A percentile compares a stretch with the other conserved stretches of the same genome.
Evolutionary conservation across 2,329 filamentous ascomycete species (phyloP).

Genomic region (Aureobasidium zeae): DNA sequence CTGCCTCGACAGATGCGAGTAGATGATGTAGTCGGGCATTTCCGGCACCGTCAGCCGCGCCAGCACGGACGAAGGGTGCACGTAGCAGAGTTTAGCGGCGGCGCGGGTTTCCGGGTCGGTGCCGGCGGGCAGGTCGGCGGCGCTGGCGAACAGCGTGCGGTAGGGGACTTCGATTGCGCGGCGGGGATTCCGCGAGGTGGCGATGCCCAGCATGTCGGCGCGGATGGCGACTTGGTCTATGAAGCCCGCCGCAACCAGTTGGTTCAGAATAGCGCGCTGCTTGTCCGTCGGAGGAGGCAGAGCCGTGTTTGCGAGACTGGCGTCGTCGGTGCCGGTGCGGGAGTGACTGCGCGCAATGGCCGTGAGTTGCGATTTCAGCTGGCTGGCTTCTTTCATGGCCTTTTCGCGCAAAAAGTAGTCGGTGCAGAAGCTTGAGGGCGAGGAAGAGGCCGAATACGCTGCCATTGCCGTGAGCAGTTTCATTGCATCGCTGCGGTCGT

Average conservation of each 20-base stretch:
- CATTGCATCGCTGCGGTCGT: conserved; percentile 76
- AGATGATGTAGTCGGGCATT: conserved; percentile 80
- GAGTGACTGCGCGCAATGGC: conserved; percentile 54
- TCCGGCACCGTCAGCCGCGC: conserved; percentile 58
- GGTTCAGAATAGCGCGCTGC: conserved; percentile 68
- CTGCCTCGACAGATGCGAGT: conserved; percentile 70
- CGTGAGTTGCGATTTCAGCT: conserved; percentile 74
- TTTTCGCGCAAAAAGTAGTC: conserved; percentile 81
- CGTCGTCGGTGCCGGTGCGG: conserved; percentile 13
- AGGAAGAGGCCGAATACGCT: conserved; percentile 46
- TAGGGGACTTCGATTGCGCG: conserved; percentile 92
- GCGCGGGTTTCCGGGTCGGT: conserved; percentile 33
- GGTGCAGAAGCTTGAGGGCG: conserved; percentile 56
- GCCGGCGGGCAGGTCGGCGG: conserved; percentile 27
- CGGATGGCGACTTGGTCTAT: conserved; percentile 91
- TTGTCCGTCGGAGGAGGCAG: conserved; percentile 55
- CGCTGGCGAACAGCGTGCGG: conserved; percentile 66
- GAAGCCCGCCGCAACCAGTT: conserved; percentile 86
- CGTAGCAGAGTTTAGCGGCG: conserved; percentile 62
- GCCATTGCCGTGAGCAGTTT: conserved; percentile 86
- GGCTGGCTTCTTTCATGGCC: conserved; percentile 73
- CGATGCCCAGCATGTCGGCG: conserved; percentile 59
- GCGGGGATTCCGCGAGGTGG: conserved; percentile 63
- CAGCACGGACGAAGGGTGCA: conserved; percentile 78
- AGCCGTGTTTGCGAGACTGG: background rate